Base-by-base conservation (phyloP, 257 asterid genomes). In the Capsicum chinense region DNA sequence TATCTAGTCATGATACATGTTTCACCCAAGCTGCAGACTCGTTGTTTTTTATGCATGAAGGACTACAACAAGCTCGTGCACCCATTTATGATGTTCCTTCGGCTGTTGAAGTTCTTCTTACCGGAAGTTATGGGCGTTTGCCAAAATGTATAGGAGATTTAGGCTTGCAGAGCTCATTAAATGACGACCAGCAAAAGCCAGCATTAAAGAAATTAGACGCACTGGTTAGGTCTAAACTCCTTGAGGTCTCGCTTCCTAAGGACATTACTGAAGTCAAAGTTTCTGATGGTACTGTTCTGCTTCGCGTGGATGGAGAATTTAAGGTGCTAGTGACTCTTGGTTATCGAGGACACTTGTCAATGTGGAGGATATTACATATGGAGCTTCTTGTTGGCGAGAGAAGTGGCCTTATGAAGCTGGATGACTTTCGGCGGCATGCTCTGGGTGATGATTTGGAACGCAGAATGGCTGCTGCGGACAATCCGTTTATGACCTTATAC, bases 361-460 rank as follows among this genome's bases (percentile, higher is more conserved):
- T 97, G 93, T 97, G 99, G 99, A 93, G 99, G 87, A 97, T 97
- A 90, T 91, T 97, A 67, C 99, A 97, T 87, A 85, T 97, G 95
- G 97, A 97, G 89, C 87, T 97, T 89, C 99, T 97, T 87, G 97
- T 97, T 67, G 99, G 99, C 83, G 99, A 94, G 94, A 89, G 84
- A 89, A 90, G 87, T 88, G 98, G 98, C 85, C 91, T 83, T 5
- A 95, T 94, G 87, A 95, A 94, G 86, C 89, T 95, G 85, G 99
- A 97, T 90, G 98, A 95, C 87, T 88, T 90, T 83, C 96, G 98
- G 5, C 89, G 99, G 56, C 97, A 94, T 91, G 97, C 93, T 73
- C 97, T 97, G 87, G 99, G 99, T 76, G 99, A 94, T 86, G 99
- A 97, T 93, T 86, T 97, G 90, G 99, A 97, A 83, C 97, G 99